phyloP scores from a whole-genome alignment of 352 stramenopile species.

The Phytopythium litorale region DNA sequence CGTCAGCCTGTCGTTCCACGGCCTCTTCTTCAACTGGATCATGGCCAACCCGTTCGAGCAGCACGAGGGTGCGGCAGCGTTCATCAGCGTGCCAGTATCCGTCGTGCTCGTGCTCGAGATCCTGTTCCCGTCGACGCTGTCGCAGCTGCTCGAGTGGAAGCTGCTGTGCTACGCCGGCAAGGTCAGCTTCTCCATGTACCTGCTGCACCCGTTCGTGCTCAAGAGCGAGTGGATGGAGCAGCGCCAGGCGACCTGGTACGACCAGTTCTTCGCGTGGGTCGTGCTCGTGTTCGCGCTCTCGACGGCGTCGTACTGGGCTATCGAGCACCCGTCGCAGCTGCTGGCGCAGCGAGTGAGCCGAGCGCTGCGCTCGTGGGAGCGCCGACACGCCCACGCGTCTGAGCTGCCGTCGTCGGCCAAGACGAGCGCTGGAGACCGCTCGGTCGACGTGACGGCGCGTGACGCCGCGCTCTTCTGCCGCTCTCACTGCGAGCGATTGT shows the following conservation, averaged over 20 bases:
- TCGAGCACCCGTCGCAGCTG: conserved; percentile 48
- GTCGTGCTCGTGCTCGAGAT: conserved; percentile 35
- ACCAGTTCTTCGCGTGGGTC: conserved; percentile 31
- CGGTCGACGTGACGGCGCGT: not conserved
- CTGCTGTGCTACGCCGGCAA: conserved; percentile 38
- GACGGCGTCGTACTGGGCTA: conserved; percentile 26
- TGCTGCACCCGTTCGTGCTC: not conserved
- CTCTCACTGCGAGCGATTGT: not conserved
- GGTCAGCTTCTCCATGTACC: conserved; percentile 31
- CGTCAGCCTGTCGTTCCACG: conserved; percentile 30
- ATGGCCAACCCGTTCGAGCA: conserved; percentile 14
- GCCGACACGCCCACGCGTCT: not conserved
- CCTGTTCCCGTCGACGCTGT: conserved; percentile 26
- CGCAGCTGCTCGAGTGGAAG: conserved; percentile 34
- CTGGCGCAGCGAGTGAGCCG: conserved; percentile 17
- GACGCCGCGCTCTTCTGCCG: not conserved
- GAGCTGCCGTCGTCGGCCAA: not conserved
- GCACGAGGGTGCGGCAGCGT: conserved; percentile 23
- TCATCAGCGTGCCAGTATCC: conserved; percentile 26
- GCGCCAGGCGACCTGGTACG: conserved; percentile 10
- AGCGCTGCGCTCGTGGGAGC: conserved; percentile 2
- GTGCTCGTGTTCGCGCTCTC: conserved; percentile 24
- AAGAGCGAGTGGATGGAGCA: not conserved
- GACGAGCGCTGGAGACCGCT: not conserved
- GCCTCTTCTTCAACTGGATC: conserved; percentile 40